Evolutionary conservation across 352 stramenopile genomes (phyloP).

Genomic region (Globisporangium splendens): DNA sequence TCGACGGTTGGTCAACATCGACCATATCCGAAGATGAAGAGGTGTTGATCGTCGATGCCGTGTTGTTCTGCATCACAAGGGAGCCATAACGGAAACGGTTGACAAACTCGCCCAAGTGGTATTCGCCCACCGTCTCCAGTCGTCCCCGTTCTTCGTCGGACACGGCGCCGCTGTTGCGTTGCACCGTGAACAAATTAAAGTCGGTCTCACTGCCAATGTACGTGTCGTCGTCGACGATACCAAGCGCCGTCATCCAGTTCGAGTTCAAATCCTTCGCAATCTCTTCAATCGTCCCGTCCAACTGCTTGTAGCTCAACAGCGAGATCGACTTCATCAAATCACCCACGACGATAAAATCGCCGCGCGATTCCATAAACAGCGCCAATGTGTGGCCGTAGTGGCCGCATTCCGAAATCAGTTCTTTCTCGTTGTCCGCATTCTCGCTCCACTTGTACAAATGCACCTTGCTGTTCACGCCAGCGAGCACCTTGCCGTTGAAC

Average conservation of each 20-base stretch:
- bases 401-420: constrained; percentile 89
- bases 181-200: constrained; percentile 95
- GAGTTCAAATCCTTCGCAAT: constrained; percentile 95
- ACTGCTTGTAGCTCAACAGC: constrained; percentile 92
- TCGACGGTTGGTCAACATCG: constrained; percentile 28
- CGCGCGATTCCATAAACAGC: constrained; percentile 92
- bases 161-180: constrained; percentile 89
- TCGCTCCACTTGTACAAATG: constrained; percentile 91
- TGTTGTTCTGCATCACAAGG: constrained; percentile 92
- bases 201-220: constrained; percentile 95
- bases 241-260: constrained; percentile 95
- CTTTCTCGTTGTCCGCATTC: constrained; percentile 86
- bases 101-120: constrained; percentile 94
- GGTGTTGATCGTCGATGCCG: background rate
- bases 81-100: constrained; percentile 95
- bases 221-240: constrained; percentile 93
- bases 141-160: constrained; percentile 92
- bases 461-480: constrained; percentile 94
- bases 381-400: constrained; percentile 95
- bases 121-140: constrained; percentile 92
- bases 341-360: constrained; percentile 94
- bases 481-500: constrained; percentile 93
- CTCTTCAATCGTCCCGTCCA: constrained; percentile 92
- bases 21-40: constrained; percentile 41
- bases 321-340: constrained; percentile 98